Evolutionary conservation across 345 rosid species (phyloP), one percentile per base, ranked within the genome.

Genomic region (Heritiera littoralis): DNA sequence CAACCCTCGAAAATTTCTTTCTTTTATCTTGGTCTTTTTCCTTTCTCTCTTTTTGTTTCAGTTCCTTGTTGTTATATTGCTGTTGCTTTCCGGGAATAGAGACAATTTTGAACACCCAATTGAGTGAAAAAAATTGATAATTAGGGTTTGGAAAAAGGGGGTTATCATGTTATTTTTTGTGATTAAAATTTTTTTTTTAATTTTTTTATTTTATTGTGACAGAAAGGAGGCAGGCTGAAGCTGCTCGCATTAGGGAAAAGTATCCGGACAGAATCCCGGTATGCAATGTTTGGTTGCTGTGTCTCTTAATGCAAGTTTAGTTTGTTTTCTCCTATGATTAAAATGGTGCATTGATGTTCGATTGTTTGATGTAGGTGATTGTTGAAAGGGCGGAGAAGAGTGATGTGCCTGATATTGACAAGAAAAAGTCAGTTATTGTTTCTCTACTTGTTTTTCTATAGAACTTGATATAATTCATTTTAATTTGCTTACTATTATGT

Each of bases 201-300:
- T 38, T 13, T 11, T 23, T 70, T 43, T 66, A 54, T 15, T 4
- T n/a, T 35, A 23, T 35, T 77, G 6, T 87, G 81, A 12, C 88
- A 95, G 99, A 96, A 70, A 89, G 97, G 97, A 91, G 99, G 84
- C 98, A 96, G 80, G 97, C 97, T 1, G 99, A 96, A 83, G 89
- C 99, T 78, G 89, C 87, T 65, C 97, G 99, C 59, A 95, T 95
- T 81, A 88, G 96, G 83, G 99, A 95, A 81, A 96, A 96, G 83
- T 96, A 94, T 80, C 97, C 97, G 0, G 99, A 96, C 74, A 89
- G 99, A 90, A 96, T 96, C 69, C 99, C 98, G 1, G 98, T 95
- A 89, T 56, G 90, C 55, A 49, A 80, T 63, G 5, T 52, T 76
- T 0, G 0, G 30, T 54, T 43, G 30, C 20, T 72, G 4, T 38